Evolutionary conservation across 75 land plant genomes (phyloP).

Genomic region (Adiantum capillusveneris): DNA sequence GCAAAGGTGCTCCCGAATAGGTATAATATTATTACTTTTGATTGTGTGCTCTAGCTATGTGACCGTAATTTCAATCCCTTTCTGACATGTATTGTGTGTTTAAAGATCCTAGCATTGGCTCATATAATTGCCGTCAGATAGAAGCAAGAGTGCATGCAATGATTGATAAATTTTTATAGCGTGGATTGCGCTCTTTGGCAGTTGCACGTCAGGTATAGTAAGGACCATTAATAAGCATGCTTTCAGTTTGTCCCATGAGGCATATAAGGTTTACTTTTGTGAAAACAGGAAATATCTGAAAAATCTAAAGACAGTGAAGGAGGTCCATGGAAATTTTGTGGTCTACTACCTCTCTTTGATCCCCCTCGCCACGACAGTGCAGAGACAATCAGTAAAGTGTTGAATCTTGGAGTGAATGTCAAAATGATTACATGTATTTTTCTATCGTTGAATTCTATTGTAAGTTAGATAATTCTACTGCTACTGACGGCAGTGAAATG

Average conservation of each 20-base stretch:
- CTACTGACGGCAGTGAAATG: too few species aligned
- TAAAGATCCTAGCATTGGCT: slow-evolving; percentile 42
- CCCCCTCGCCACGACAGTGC: slow-evolving; percentile 40
- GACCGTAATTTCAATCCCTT: not conserved
- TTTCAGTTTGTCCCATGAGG: not conserved
- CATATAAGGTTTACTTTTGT: too few species aligned
- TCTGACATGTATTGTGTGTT: not conserved
- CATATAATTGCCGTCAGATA: slow-evolving; percentile 24
- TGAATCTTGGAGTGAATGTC: slow-evolving; percentile 41
- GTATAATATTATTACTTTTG: slow-evolving; percentile 12
- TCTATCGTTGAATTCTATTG: too few species aligned
- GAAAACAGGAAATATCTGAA: slow-evolving; percentile 34
- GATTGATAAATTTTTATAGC: slow-evolving; percentile 45
- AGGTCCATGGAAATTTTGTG: slow-evolving; percentile 35
- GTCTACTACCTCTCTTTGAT: slow-evolving; percentile 41
- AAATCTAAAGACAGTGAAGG: slow-evolving; percentile 30
- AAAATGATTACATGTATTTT: slow-evolving; percentile 53
- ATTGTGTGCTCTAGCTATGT: not conserved
- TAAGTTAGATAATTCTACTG: too few species aligned
- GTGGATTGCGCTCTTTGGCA: slow-evolving; percentile 44
- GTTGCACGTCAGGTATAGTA: slow-evolving; percentile 24
- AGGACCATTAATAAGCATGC: not conserved
- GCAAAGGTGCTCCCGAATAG: slow-evolving; percentile 90
- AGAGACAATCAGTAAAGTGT: slow-evolving; percentile 35
- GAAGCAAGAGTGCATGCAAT: slow-evolving; percentile 31